phyloP scores from a whole-genome alignment of 2,329 filamentous ascomycete genomes.

The Aspergillus clavatus region DNA sequence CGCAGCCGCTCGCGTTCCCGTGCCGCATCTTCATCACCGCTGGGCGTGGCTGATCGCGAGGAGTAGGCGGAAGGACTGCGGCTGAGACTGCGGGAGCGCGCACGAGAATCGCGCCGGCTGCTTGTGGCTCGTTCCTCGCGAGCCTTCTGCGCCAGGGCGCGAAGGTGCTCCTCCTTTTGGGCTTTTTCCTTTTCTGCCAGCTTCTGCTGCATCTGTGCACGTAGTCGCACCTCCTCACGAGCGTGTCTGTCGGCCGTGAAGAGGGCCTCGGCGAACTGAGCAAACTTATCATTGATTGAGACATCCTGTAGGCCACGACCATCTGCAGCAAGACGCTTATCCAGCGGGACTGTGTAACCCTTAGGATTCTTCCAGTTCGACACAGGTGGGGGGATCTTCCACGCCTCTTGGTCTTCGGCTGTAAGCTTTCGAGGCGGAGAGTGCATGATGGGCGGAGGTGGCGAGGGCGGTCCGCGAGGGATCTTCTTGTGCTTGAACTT shows the following conservation, averaged over 20 bases:
- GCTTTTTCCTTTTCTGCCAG: slow-evolving; percentile 94
- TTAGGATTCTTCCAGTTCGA: slow-evolving; percentile 99
- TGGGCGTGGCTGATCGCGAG: slow-evolving; percentile 44
- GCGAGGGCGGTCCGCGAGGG: slow-evolving; percentile 82
- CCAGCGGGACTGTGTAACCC: slow-evolving; percentile 91
- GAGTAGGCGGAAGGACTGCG: slow-evolving; percentile 42
- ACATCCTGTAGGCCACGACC: slow-evolving; percentile 88
- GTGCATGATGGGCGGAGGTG: slow-evolving; percentile 90
- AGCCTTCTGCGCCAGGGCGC: slow-evolving; percentile 83
- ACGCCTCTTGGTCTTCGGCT: slow-evolving; percentile 93
- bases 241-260: slow-evolving; percentile 94
- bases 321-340: slow-evolving; percentile 92
- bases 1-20: slow-evolving; percentile 73
- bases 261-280: slow-evolving; percentile 88
- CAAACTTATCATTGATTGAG: slow-evolving; percentile 97
- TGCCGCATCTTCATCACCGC: slow-evolving; percentile 64
- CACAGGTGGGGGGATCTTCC: slow-evolving; percentile 85
- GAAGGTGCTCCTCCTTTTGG: slow-evolving; percentile 87
- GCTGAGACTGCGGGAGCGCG: slow-evolving; percentile 43
- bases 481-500: slow-evolving; percentile 99
- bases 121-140: slow-evolving; percentile 67
- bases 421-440: slow-evolving; percentile 92
- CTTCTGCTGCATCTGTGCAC: slow-evolving; percentile 90
- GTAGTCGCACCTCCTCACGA: slow-evolving; percentile 88
- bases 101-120: slow-evolving; percentile 43